Conservation (phyloP, 208 protist genomes). For the Sergeia podlipaevii region DNA sequence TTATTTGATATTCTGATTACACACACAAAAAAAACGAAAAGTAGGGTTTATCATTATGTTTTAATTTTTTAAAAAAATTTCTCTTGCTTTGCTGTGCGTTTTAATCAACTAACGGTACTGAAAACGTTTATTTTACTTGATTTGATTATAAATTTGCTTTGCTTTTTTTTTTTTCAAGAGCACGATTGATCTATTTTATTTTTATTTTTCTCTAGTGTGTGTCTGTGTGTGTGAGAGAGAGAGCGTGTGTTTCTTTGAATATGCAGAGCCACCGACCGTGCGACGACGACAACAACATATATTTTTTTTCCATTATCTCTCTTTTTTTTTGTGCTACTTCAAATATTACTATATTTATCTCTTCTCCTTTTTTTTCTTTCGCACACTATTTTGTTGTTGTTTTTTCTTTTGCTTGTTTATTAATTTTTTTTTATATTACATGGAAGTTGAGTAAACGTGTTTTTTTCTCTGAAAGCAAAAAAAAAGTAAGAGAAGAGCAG, state of each 20-base stretch:
- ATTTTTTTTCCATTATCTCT: conserved; percentile 2
- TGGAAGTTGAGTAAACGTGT: background rate
- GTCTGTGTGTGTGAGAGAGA: background rate
- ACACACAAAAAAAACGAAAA: conserved; percentile 11
- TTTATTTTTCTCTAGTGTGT: conserved; percentile 15
- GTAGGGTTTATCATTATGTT: conserved; percentile 4
- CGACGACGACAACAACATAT: background rate
- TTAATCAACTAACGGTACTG: background rate
- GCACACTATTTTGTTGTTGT: conserved; percentile 1
- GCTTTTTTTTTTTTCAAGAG: no score
- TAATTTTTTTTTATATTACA: background rate
- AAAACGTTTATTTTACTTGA: background rate
- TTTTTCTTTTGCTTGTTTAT: background rate
- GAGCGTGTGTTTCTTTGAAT: conserved; percentile 11
- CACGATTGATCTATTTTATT: no score
- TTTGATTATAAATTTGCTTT: background rate
- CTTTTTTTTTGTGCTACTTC: conserved; percentile 10
- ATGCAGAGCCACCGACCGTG: background rate
- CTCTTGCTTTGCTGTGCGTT: conserved; percentile 2
- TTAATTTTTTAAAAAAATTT: conserved; percentile 9
- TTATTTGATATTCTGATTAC: background rate
- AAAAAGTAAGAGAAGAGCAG: no score
- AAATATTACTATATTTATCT: conserved; percentile 6
- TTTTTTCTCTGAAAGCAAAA: no score
- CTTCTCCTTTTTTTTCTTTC: background rate